A percentile compares a stretch with the other conserved stretches of the same genome.
Conservation (phyloP, 345 rosid genomes). For the Gossypium longicalyx region DNA sequence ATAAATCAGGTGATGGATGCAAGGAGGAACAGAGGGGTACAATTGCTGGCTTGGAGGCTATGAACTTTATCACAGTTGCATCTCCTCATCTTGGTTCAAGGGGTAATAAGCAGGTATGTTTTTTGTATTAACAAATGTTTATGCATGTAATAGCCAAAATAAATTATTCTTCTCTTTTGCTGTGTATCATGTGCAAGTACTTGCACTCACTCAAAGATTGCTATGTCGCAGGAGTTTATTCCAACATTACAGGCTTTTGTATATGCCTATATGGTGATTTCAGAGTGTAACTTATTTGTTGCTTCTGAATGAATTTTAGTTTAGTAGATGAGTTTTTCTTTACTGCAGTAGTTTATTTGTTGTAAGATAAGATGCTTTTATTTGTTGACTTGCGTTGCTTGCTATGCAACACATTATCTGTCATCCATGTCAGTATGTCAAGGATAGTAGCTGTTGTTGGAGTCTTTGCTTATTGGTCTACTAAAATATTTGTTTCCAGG, state of each 20-base stretch:
- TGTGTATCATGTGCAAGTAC: not conserved
- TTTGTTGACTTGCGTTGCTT: not conserved
- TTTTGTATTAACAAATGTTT: not conserved
- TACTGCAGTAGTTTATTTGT: not conserved
- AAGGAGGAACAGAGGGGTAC: constrained; percentile 40
- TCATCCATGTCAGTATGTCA: not conserved
- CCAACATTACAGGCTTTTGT: not conserved
- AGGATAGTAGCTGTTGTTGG: not conserved
- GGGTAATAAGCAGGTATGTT: constrained; percentile 83
- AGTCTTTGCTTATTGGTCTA: constrained; percentile 4
- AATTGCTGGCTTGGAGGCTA: constrained; percentile 77
- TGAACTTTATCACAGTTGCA: constrained; percentile 88
- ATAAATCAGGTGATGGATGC: constrained; percentile 16
- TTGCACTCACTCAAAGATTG: not conserved
- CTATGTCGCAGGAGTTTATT: not conserved
- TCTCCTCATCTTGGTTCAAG: constrained; percentile 97
- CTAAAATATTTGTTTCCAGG: constrained; percentile 39
- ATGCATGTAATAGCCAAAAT: not conserved
- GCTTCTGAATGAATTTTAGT: not conserved
- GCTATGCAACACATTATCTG: not conserved
- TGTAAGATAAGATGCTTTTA: not conserved
- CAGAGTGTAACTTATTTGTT: not conserved
- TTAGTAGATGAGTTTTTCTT: not conserved
- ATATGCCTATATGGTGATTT: not conserved
- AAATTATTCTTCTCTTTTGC: not conserved